Base-by-base conservation (phyloP, 768 basidiomycete genomes). In the Fibroporia radiculosa region DNA sequence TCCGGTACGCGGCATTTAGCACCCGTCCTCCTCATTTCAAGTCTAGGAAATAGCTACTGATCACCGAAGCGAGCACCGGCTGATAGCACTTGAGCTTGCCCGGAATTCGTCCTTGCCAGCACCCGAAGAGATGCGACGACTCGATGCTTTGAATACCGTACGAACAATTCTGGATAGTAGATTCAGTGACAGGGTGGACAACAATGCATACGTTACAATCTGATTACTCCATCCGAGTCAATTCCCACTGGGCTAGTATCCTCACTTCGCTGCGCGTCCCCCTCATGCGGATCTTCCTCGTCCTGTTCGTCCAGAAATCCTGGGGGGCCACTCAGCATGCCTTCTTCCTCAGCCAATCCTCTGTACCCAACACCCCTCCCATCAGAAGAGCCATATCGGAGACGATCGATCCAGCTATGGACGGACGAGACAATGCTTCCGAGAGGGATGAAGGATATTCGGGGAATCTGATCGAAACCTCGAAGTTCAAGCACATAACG, bases 401-500 rank as follows among this genome's bases (percentile, higher is more conserved):
- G 29, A 26, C 57, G 54, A 19, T 47, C 57, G 13, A 55, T 18
- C 47, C 53, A 57, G 23, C 39, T 29, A 24, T 47, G 52, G 37
- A 58, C 31, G 45, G 53, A 56, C 37, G 51, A 48, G 32, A 61
- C 34, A 12, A 52, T 55, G 45, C 57, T 61, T 34, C 47, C 48
- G 24, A 64, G 52, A n/a, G 59, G 56, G 35, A 60, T 58, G 29
- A 64, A 24, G 14, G 70, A 67, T 54, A 82, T 78, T 47, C 74
- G 76, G 11, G 88, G 88, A 27, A 91, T 68, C 56, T 84, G 81
- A 52, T 88, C 82, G 43, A 77, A 67, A 1, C 90, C 88, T 14
- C 75, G 74, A 22, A 80, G 75, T 45, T 75, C 71, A 8, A 92
- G 80, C 40, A 84, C 80, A 57, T 74, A 84, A 48, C 81, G 80